Evolutionary conservation across 345 rosid genomes (phyloP).

Genomic region (Adansonia digitata): DNA sequence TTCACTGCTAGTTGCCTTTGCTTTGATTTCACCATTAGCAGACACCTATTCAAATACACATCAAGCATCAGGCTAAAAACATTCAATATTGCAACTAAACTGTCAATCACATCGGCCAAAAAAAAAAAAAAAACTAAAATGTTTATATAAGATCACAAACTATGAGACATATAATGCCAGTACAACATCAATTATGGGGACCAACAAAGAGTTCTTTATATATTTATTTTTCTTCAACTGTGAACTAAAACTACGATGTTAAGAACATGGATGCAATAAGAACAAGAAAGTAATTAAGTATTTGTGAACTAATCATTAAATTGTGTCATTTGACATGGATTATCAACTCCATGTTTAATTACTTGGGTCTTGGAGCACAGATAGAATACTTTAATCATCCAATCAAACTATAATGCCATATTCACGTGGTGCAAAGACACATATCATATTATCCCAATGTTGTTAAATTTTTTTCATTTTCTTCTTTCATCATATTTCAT

Average conservation of each 20-base stretch:
- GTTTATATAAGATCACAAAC: not conserved
- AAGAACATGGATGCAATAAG: slow-evolving; percentile 1
- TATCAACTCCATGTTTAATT: not conserved
- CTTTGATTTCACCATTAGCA: slow-evolving; percentile 44
- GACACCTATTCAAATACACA: slow-evolving; percentile 11
- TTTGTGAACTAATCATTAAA: not conserved
- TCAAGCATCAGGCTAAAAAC: not conserved
- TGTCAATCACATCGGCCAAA: not conserved
- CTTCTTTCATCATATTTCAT: not conserved
- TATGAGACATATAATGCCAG: not conserved
- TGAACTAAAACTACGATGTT: not conserved
- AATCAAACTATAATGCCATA: not conserved
- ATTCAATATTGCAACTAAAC: not conserved
- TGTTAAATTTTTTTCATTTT: not conserved
- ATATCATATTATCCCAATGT: not conserved
- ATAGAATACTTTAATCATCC: not conserved
- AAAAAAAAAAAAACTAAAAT: not conserved
- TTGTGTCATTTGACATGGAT: not conserved
- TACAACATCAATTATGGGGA: not conserved
- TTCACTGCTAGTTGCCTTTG: slow-evolving; percentile 23
- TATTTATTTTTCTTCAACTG: not conserved
- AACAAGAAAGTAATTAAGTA: not conserved
- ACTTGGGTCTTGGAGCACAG: not conserved
- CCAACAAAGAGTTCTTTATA: not conserved
- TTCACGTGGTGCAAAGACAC: not conserved